Base-by-base conservation (phyloP, 2,329 filamentous ascomycete genomes). In the Pseudogymnoascus sp. region DNA sequence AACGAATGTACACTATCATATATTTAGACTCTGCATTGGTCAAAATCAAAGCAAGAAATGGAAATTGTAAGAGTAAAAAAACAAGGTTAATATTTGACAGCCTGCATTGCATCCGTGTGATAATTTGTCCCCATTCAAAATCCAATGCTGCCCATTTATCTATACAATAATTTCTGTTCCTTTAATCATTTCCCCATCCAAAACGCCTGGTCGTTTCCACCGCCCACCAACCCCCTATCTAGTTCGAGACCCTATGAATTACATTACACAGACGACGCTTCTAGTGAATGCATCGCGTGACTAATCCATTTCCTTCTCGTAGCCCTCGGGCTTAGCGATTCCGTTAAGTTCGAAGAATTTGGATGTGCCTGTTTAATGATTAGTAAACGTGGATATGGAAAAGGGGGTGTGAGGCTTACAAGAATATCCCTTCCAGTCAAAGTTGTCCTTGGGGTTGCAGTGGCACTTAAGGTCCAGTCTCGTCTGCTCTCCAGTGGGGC, bases 381-480 rank as follows among this genome's bases (percentile, higher is more conserved):
- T 12, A 45, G 63, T 64, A 67, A 62, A 52, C 27, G n/a, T 12
- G 21, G 1, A 29, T 25, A 15, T n/a, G 0, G 9, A 9, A 27
- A 21, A 9, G 13, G 18, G 25, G 36, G 4, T 40, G 27, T 33
- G 27, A 21, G 64, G 80, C 90, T 80, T 84, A 95, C 92, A 97
- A 74, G 91, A 96, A 75, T 97, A 97, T 60, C 90, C 89, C 77
- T 96, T 97, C 95, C 95, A 99, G 77, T 99, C 94, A 80, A 99
- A 99, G 80, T 99, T 99, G 64, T 97, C 90, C 71, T 88, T 87
- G 6, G 94, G 93, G 72, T 99, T 92, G 78, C 94, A 99, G 76
- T 92, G 88, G 76, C 94, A 99, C 74, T 90, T 92, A 68, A 93
- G 85, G 67, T 96, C 88, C 61, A 92, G 75, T 67, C 92, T 86